A percentile compares a stretch with the other conserved stretches of the same genome.
Conservation (phyloP, 2,329 filamentous ascomycete genomes). For the Xylaria sp. region DNA sequence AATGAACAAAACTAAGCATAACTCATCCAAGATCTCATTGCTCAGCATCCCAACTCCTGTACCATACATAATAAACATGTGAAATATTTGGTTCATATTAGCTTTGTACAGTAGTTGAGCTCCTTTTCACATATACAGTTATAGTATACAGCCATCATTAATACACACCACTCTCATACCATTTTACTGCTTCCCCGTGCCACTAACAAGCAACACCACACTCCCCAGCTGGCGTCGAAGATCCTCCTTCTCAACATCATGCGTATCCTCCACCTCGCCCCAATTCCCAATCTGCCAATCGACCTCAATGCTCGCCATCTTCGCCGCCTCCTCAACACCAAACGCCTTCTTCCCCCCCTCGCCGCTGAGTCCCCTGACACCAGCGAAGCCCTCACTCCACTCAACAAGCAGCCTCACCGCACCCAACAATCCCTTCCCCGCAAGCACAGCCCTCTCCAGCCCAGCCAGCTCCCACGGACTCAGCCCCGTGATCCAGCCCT, state of each 20-base stretch:
- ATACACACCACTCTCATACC: neutral
- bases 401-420: conserved; percentile 82
- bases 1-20: too few species aligned
- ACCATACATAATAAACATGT: neutral
- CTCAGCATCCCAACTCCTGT: neutral
- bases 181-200: conserved; percentile 51
- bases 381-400: conserved; percentile 81
- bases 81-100: neutral
- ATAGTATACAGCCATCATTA: conserved; percentile 16
- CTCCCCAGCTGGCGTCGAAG: conserved; percentile 87
- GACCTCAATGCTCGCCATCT: conserved; percentile 83
- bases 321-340: conserved; percentile 83
- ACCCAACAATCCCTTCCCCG: conserved; percentile 85
- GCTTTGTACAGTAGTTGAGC: conserved; percentile 7
- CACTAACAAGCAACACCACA: conserved; percentile 81
- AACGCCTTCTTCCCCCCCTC: conserved; percentile 60
- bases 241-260: conserved; percentile 95
- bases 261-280: conserved; percentile 98
- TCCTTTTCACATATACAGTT: conserved; percentile 1
- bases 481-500: conserved; percentile 78
- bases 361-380: conserved; percentile 53
- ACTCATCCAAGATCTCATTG: neutral
- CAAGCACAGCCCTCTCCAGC: conserved; percentile 83
- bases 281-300: conserved; percentile 89
- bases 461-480: conserved; percentile 85